Conservation (phyloP, 805 yeast genomes). For the Lipomyces orientalis region DNA sequence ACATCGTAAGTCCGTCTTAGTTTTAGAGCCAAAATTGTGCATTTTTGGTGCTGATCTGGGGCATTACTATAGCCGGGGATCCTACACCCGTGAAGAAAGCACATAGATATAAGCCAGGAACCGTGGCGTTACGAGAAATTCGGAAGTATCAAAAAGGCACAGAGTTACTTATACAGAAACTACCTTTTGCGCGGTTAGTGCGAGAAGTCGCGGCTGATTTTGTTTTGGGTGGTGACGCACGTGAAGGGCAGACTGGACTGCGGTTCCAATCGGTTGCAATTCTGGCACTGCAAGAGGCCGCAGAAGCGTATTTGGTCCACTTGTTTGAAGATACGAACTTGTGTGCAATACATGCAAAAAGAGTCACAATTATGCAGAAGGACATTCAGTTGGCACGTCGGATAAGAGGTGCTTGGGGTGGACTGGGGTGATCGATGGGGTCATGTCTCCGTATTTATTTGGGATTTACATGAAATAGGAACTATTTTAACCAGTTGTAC, state of each 20-base stretch:
- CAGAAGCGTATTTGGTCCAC: constrained; percentile 96
- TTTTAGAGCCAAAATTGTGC: not conserved
- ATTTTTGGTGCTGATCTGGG: not conserved
- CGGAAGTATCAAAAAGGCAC: constrained; percentile 97
- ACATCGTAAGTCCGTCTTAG: constrained; percentile 9
- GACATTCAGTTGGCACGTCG: constrained; percentile 98
- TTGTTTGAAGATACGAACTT: constrained; percentile 97
- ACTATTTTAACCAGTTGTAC: not conserved
- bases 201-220: constrained; percentile 95
- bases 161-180: constrained; percentile 90
- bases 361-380: constrained; percentile 98
- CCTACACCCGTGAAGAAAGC: constrained; percentile 66
- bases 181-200: constrained; percentile 96
- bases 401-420: constrained; percentile 75
- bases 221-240: constrained; percentile 51
- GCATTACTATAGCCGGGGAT: constrained; percentile 14
- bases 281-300: constrained; percentile 98
- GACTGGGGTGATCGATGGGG: constrained; percentile 24
- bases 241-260: constrained; percentile 54
- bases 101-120: constrained; percentile 94
- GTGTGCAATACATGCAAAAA: constrained; percentile 98
- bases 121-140: constrained; percentile 94
- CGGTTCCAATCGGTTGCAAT: constrained; percentile 98
- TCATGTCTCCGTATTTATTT: not conserved
- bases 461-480: not conserved